Conservation (phyloP, 2,329 filamentous ascomycete genomes). For the Plenodomus biglobosus region DNA sequence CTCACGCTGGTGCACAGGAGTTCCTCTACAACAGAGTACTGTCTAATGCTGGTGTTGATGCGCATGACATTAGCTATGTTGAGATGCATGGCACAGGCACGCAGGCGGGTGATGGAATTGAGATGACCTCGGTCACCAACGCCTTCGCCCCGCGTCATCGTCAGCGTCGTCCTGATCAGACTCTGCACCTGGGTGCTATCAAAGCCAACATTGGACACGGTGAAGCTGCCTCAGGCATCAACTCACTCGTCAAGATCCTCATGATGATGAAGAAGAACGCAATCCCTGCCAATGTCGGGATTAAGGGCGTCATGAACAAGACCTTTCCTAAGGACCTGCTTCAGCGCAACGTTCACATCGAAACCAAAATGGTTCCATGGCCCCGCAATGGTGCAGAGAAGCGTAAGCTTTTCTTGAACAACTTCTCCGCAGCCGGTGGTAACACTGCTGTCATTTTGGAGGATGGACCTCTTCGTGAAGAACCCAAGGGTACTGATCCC, state of each 20-base stretch:
- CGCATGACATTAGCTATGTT: constrained; percentile 76
- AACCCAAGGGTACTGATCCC: constrained; percentile 48
- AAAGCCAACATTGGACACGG: constrained; percentile 60
- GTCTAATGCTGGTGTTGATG: constrained; percentile 71
- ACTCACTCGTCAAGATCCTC: constrained; percentile 56
- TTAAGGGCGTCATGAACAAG: constrained; percentile 59
- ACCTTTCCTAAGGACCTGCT: constrained; percentile 56
- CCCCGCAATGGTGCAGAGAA: constrained; percentile 52
- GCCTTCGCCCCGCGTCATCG: constrained; percentile 60
- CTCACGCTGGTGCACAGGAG: constrained; percentile 75
- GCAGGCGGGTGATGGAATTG: constrained; percentile 78
- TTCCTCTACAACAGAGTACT: constrained; percentile 70
- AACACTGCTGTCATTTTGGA: constrained; percentile 57
- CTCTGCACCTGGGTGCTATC: constrained; percentile 57
- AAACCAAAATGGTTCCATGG: constrained; percentile 49
- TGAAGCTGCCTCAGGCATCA: constrained; percentile 58
- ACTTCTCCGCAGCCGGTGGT: constrained; percentile 57
- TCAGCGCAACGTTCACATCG: constrained; percentile 57
- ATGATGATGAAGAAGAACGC: constrained; percentile 58
- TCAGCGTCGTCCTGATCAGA: constrained; percentile 53
- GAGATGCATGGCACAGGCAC: constrained; percentile 92
- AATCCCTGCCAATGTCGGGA: constrained; percentile 58
- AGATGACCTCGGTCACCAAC: constrained; percentile 75
- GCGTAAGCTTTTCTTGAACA: constrained; percentile 56
- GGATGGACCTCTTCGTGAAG: constrained; percentile 51